Conservation (phyloP, 208 protist species). For the Novymonas esmeraldas region DNA sequence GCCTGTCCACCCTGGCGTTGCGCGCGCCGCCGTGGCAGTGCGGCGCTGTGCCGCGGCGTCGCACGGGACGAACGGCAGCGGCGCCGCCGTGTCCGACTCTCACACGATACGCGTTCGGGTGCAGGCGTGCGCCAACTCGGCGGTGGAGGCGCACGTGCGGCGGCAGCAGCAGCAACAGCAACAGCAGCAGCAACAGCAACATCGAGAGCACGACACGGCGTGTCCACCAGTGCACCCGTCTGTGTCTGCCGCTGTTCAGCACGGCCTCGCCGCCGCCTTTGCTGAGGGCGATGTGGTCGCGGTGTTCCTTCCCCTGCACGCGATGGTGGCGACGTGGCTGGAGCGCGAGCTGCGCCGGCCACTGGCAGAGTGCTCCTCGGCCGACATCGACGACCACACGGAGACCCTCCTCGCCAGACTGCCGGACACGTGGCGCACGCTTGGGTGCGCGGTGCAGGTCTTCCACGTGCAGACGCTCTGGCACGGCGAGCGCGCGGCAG, state of each 20-base stretch:
- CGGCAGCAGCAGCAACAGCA: background rate
- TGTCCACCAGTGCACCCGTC: background rate
- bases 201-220: background rate
- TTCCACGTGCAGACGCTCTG: constrained; percentile 53
- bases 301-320: constrained; percentile 61
- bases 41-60: constrained; percentile 1
- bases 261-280: constrained; percentile 32
- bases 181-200: background rate
- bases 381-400: constrained; percentile 10
- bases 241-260: constrained; percentile 8
- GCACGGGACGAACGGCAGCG: background rate
- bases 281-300: constrained; percentile 67
- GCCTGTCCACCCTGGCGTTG: constrained; percentile 20
- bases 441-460: constrained; percentile 70
- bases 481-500: constrained; percentile 32
- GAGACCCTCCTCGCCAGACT: constrained; percentile 19
- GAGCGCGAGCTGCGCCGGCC: constrained; percentile 13
- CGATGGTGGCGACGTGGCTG: constrained; percentile 34
- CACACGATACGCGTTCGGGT: background rate
- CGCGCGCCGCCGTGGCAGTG: constrained; percentile 16
- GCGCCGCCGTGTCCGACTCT: background rate
- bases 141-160: background rate
- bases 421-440: constrained; percentile 43
- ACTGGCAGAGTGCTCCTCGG: background rate
- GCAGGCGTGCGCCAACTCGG: background rate